Evolutionary conservation across 305 asterid genomes (phyloP).

Genomic region (Fraxinus baroniana): DNA sequence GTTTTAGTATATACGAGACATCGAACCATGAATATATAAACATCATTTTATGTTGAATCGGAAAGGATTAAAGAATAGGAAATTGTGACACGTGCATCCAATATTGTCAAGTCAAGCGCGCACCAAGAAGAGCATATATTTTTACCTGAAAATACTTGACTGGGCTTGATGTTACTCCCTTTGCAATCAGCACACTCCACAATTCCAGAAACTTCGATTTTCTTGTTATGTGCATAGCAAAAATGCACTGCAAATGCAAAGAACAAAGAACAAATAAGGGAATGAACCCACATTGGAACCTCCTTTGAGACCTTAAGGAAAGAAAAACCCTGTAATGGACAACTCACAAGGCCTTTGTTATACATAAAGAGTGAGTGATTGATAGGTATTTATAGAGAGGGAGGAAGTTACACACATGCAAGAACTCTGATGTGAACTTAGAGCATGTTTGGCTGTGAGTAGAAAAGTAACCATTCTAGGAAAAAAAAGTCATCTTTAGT

Average conservation of each 20-base stretch:
- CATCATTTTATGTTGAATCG: too few species aligned
- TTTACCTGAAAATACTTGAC: slow-evolving; percentile 40
- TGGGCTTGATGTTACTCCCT: slow-evolving; percentile 27
- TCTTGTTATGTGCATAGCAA: slow-evolving; percentile 48
- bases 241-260: slow-evolving; percentile 33
- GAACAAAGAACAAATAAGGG: slow-evolving; percentile 43
- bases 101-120: not conserved
- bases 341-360: not conserved
- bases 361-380: not conserved
- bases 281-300: slow-evolving; percentile 47
- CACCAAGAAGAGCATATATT: not conserved
- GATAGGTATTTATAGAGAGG: not conserved
- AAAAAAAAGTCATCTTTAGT: not conserved
- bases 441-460: not conserved
- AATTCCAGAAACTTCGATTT: slow-evolving; percentile 59
- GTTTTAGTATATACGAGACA: not conserved
- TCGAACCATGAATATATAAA: too few species aligned
- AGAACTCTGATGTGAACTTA: not conserved
- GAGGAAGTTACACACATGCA: not conserved
- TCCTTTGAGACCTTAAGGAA: slow-evolving; percentile 8
- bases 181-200: slow-evolving; percentile 52
- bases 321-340: slow-evolving; percentile 7
- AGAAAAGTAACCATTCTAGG: not conserved
- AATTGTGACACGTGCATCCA: too few species aligned
- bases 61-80: too few species aligned